These are phyloP conservation scores for Aspergillus indologenus DNA, from an alignment of 495 filamentous ascomycete species.

Conservation along the genomic window DNA sequence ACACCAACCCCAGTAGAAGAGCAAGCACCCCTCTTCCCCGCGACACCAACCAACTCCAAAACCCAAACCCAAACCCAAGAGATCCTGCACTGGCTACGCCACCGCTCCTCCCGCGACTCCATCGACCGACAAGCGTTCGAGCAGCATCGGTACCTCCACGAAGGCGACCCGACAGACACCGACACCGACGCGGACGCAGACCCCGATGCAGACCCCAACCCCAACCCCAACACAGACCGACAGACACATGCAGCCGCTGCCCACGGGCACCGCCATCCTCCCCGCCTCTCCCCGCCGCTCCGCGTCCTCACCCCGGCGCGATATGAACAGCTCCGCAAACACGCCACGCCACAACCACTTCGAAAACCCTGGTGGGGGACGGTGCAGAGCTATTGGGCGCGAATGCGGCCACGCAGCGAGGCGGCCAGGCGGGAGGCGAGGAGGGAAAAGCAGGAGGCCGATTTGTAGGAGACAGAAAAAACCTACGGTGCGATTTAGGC, in stretches of 20 bases:
- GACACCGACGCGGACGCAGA: no score
- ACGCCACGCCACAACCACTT: not conserved
- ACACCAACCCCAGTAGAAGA: not conserved
- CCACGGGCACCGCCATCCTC: not conserved
- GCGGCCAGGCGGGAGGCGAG: not conserved
- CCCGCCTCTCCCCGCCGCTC: conserved; percentile 11
- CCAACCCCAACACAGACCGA: no score
- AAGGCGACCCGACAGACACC: not conserved
- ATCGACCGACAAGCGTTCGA: not conserved
- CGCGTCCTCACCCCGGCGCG: conserved; percentile 20
- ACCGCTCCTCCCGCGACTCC: not conserved
- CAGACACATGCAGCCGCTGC: no score
- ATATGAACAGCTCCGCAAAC: conserved; percentile 13
- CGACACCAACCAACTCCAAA: not conserved
- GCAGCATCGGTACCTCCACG: no score
- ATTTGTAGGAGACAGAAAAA: no score
- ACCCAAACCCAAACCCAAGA: not conserved
- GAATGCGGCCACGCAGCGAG: not conserved
- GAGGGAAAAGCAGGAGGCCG: not conserved
- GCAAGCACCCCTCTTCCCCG: not conserved
- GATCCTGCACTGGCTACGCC: not conserved
- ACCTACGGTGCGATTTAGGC: not conserved
- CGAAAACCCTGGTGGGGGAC: not conserved
- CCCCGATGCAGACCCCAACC: not conserved
- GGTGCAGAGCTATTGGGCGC: not conserved